phyloP scores from a whole-genome alignment of 345 rosid species.

The Pseudoturritis turrita region DNA sequence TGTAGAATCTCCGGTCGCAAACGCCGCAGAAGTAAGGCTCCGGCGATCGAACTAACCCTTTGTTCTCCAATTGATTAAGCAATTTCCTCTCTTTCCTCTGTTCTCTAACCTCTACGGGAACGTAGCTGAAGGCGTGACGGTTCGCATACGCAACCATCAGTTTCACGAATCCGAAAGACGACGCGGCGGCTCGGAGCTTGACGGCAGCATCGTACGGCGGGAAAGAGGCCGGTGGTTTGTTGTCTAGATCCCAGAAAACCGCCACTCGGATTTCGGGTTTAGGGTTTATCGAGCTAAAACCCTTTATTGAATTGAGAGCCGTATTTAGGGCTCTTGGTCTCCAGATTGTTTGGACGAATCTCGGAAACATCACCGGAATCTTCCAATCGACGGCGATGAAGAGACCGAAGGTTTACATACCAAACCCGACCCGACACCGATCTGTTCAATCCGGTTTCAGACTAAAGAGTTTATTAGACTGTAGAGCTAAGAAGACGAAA shows the following conservation, averaged over 20 bases:
- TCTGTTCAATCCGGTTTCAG: not conserved
- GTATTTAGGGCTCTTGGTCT: slow-evolving; percentile 19
- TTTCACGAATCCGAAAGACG: slow-evolving; percentile 57
- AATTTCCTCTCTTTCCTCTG: slow-evolving; percentile 51
- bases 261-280: slow-evolving; percentile 43
- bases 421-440: slow-evolving; percentile 6
- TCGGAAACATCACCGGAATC: slow-evolving; percentile 7
- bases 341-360: not conserved
- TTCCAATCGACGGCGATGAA: not conserved
- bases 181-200: slow-evolving; percentile 56
- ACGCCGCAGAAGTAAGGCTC: slow-evolving; percentile 65
- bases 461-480: not conserved
- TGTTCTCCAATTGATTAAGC: slow-evolving; percentile 60
- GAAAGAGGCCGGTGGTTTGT: slow-evolving; percentile 62
- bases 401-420: not conserved
- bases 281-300: slow-evolving; percentile 28
- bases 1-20: slow-evolving; percentile 73
- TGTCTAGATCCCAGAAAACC: slow-evolving; percentile 88
- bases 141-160: slow-evolving; percentile 73
- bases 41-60: slow-evolving; percentile 48
- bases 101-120: slow-evolving; percentile 53
- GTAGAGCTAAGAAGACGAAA: not conserved
- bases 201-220: slow-evolving; percentile 71
- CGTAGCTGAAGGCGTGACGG: slow-evolving; percentile 55
- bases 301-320: slow-evolving; percentile 14